Evolutionary conservation across 2,329 filamentous ascomycete species (phyloP).

Genomic region (Epichloe bromicola): DNA sequence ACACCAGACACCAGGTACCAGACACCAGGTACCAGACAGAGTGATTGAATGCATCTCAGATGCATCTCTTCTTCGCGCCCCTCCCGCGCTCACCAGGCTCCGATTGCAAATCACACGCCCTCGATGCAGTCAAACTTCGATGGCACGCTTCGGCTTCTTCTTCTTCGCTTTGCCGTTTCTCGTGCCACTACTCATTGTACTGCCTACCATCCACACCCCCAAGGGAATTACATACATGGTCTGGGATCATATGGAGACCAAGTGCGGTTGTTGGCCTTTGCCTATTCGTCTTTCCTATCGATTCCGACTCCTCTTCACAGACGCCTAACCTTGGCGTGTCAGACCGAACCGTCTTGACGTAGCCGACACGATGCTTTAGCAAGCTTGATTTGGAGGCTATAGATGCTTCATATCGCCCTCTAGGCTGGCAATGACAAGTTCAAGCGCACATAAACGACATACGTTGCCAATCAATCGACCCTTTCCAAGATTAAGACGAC

Average conservation of each 20-base stretch:
- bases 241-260: slow-evolving; percentile 6
- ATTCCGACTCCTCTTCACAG: background rate
- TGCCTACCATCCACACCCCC: slow-evolving; percentile 6
- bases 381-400: slow-evolving; percentile 15
- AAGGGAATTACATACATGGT: slow-evolving; percentile 6
- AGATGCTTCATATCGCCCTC: slow-evolving; percentile 12
- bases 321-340: background rate
- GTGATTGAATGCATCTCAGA: background rate
- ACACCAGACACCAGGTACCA: background rate
- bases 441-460: background rate
- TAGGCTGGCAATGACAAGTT: background rate
- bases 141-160: background rate
- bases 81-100: background rate
- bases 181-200: background rate
- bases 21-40: too few relatives aligned
- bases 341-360: slow-evolving; percentile 15
- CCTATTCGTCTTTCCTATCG: background rate
- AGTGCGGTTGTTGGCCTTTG: slow-evolving; percentile 4
- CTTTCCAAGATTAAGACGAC: background rate
- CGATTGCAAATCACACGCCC: background rate
- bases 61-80: slow-evolving; percentile 1
- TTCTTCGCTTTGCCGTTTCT: background rate
- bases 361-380: slow-evolving; percentile 10
- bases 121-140: background rate
- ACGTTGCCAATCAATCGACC: background rate